Evolutionary conservation across 1,284 basidiomycete species (phyloP).

Genomic region (Mycocalia duriaeana): DNA sequence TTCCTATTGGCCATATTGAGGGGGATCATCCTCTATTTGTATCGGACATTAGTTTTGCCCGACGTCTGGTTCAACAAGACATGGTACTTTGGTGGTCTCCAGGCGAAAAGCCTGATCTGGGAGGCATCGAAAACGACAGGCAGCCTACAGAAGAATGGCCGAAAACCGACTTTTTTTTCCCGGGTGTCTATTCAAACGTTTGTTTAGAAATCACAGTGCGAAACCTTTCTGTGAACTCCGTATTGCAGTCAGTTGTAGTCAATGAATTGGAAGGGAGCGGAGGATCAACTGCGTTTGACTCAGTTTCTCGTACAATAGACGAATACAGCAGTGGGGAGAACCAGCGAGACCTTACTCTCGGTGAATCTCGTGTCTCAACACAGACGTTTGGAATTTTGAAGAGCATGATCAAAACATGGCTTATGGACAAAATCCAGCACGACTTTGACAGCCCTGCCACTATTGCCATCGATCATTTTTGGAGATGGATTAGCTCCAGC

Average conservation of each 20-base stretch:
- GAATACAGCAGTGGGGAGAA: conserved; percentile 82
- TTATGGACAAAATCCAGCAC: conserved; percentile 79
- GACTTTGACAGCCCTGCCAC: conserved; percentile 61
- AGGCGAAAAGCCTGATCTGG: conserved; percentile 86
- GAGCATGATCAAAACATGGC: conserved; percentile 88
- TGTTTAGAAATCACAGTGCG: conserved; percentile 87
- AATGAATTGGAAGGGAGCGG: conserved; percentile 96
- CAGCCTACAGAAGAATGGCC: conserved; percentile 77
- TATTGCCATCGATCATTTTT: conserved; percentile 86
- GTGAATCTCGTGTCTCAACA: conserved; percentile 89
- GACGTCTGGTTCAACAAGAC: conserved; percentile 82
- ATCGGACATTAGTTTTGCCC: conserved; percentile 89
- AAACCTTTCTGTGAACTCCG: conserved; percentile 91
- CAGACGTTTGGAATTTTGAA: conserved; percentile 86
- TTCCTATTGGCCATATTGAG: conserved; percentile 90
- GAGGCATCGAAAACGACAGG: conserved; percentile 87
- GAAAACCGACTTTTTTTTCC: conserved; percentile 80
- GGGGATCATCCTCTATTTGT: conserved; percentile 85
- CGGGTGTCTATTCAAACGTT: conserved; percentile 91
- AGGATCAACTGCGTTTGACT: conserved; percentile 90
- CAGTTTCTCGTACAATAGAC: conserved; percentile 86
- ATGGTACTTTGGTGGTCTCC: conserved; percentile 97
- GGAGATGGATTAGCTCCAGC: conserved; percentile 92
- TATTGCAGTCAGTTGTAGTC: conserved; percentile 90
- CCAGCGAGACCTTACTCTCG: conserved; percentile 77